phyloP scores from a whole-genome alignment of 176 grass and related monocot species.

The Triticum monococcum region DNA sequence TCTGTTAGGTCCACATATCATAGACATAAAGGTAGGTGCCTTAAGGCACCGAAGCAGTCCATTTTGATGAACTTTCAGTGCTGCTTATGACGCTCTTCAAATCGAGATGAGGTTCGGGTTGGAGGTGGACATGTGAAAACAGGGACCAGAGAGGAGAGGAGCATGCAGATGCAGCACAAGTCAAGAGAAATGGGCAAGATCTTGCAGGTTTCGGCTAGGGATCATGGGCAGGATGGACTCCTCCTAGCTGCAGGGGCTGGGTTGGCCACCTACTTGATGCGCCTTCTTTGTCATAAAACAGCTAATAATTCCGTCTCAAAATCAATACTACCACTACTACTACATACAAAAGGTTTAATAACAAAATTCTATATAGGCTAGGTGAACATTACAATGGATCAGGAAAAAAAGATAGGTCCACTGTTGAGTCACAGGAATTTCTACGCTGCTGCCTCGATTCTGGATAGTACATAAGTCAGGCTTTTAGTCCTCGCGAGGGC shows the following conservation, averaged over 20 bases:
- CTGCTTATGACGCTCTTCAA: background rate
- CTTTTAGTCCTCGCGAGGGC: no score
- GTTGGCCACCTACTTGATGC: slow-evolving; percentile 17
- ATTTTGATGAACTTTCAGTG: slow-evolving; percentile 17
- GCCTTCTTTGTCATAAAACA: background rate
- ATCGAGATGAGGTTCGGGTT: background rate
- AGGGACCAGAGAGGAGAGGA: slow-evolving; percentile 17
- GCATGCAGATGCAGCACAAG: background rate
- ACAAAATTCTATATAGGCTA: background rate
- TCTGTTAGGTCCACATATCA: no score
- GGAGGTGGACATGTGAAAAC: slow-evolving; percentile 36
- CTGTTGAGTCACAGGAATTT: background rate
- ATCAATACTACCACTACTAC: background rate
- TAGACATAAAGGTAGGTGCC: no score
- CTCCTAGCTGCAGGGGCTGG: slow-evolving; percentile 1
- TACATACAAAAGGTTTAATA: background rate
- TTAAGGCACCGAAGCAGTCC: background rate
- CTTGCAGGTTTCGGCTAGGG: slow-evolving; percentile 43
- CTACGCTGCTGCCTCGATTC: background rate
- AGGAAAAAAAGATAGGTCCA: background rate
- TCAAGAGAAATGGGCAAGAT: slow-evolving; percentile 42
- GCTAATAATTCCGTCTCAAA: background rate
- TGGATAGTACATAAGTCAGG: no score
- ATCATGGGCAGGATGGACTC: slow-evolving; percentile 12
- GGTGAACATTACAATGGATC: background rate